phyloP scores from a whole-genome alignment of 2,329 filamentous ascomycete genomes.

The Aureobasidium pullulans region DNA sequence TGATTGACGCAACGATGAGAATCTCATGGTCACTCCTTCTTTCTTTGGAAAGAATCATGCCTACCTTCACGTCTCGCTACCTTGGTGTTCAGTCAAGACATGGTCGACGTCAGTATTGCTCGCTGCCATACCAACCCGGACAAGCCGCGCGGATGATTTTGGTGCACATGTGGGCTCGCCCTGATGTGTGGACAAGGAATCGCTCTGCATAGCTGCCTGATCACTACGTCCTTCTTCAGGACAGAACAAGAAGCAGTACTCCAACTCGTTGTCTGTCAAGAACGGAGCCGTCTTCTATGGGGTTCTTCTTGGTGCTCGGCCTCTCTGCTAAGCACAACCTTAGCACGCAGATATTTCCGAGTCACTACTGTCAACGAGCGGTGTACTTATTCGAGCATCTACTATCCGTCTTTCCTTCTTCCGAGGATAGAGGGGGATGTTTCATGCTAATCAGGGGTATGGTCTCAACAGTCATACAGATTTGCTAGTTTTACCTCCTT shows the following conservation, averaged over 20 bases:
- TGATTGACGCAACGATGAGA: conserved; percentile 18
- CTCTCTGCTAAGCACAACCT: not conserved
- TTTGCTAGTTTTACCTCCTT: conserved; percentile 11
- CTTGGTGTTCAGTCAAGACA: not conserved
- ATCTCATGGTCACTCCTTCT: conserved; percentile 5
- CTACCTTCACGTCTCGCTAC: conserved; percentile 3
- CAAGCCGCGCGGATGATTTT: not conserved
- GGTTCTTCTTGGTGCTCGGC: not conserved
- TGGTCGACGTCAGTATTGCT: conserved; percentile 1
- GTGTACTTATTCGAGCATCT: not conserved
- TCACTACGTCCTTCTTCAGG: not conserved
- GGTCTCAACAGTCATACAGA: not conserved
- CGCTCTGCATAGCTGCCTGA: not conserved
- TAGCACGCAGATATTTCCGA: not conserved
- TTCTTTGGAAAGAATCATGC: conserved; percentile 1
- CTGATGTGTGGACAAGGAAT: not conserved
- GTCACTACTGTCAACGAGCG: not conserved
- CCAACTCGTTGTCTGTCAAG: not conserved
- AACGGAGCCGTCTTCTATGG: not conserved
- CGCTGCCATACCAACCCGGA: not conserved
- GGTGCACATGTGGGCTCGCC: not conserved
- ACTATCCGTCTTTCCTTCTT: not conserved
- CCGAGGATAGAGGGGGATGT: not conserved
- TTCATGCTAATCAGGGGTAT: not conserved
- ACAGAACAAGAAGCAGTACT: not conserved